These are phyloP conservation scores for Obelidium mucronatum DNA, from an alignment of 192 early-diverging fungal genomes.

Conservation along the genomic window DNA sequence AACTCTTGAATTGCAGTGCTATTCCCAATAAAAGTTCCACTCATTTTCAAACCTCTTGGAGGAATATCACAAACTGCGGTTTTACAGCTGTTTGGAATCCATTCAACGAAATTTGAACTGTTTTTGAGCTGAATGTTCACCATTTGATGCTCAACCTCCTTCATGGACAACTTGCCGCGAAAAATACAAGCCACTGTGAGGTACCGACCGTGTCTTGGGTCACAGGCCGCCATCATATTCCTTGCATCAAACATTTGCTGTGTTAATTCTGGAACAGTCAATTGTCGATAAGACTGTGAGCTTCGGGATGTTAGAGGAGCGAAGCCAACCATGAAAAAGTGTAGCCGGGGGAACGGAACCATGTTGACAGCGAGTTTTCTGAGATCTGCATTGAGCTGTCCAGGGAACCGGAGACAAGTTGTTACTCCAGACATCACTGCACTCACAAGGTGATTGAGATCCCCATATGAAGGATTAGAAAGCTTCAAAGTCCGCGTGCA, in stretches of 20 bases:
- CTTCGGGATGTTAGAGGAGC: conserved; percentile 88
- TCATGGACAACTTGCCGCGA: conserved; percentile 95
- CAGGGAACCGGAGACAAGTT: conserved; percentile 98
- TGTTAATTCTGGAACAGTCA: conserved; percentile 84
- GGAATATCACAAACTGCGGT: conserved; percentile 91
- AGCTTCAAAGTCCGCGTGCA: conserved; percentile 98
- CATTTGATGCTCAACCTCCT: conserved; percentile 99
- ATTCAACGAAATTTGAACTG: conserved; percentile 97
- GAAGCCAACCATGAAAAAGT: conserved; percentile 97
- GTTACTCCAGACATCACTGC: conserved; percentile 98
- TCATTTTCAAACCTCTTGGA: conserved; percentile 89
- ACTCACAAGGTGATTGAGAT: conserved; percentile 95
- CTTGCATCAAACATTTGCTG: conserved; percentile 97
- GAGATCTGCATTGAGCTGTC: conserved; percentile 81
- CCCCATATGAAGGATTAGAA: conserved; percentile 90
- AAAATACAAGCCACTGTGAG: conserved; percentile 94
- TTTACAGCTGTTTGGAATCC: conserved; percentile 99
- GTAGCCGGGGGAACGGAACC: conserved; percentile 98
- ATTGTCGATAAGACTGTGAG: conserved; percentile 81
- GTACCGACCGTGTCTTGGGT: conserved; percentile 95
- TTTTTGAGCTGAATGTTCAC: conserved; percentile 96
- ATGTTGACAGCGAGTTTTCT: conserved; percentile 70
- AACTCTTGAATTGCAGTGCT: conserved; percentile 91
- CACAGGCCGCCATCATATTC: conserved; percentile 99
- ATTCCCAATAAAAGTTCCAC: conserved; percentile 93